These are phyloP conservation scores for Aureobasidium sp. DNA, from an alignment of 2,329 filamentous ascomycete species.

Conservation along the genomic window DNA sequence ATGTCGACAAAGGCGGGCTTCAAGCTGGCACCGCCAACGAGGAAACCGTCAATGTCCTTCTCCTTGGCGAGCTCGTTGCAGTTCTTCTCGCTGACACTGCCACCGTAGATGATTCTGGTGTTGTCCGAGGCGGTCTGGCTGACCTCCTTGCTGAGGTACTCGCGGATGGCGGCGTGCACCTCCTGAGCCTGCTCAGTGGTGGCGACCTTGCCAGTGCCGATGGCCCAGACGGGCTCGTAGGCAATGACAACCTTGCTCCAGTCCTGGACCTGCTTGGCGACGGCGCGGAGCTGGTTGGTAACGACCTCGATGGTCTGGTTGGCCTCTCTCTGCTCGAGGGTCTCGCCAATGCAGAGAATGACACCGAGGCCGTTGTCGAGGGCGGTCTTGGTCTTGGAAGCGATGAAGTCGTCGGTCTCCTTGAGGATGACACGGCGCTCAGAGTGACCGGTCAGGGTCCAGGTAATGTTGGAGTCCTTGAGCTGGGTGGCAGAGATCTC, in stretches of 20 bases:
- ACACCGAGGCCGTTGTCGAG: constrained; percentile 80
- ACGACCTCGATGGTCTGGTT: constrained; percentile 76
- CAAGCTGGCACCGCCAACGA: constrained; percentile 91
- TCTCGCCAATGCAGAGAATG: constrained; percentile 69
- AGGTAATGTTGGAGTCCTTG: constrained; percentile 78
- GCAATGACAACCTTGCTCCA: constrained; percentile 95
- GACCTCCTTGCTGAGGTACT: constrained; percentile 70
- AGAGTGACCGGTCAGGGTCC: constrained; percentile 89
- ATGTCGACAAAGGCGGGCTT: constrained; percentile 85
- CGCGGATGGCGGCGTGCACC: constrained; percentile 84
- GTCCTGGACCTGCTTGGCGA: constrained; percentile 70
- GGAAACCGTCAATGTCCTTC: constrained; percentile 93
- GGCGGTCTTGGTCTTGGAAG: constrained; percentile 90
- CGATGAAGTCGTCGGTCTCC: constrained; percentile 77
- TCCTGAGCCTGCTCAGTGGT: constrained; percentile 87
- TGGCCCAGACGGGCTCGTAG: constrained; percentile 97
- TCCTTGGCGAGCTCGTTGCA: constrained; percentile 86
- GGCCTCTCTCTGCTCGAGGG: constrained; percentile 19
- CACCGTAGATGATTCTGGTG: constrained; percentile 93
- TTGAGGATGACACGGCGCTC: constrained; percentile 86
- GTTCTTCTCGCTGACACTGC: constrained; percentile 97
- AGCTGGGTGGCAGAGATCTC: constrained; percentile 92
- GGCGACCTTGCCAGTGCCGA: constrained; percentile 89
- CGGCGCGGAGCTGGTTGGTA: constrained; percentile 76
- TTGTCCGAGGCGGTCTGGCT: constrained; percentile 73